These are phyloP conservation scores for Usnea hakonensis DNA, from an alignment of 495 filamentous ascomycete species.

Conservation along the genomic window DNA sequence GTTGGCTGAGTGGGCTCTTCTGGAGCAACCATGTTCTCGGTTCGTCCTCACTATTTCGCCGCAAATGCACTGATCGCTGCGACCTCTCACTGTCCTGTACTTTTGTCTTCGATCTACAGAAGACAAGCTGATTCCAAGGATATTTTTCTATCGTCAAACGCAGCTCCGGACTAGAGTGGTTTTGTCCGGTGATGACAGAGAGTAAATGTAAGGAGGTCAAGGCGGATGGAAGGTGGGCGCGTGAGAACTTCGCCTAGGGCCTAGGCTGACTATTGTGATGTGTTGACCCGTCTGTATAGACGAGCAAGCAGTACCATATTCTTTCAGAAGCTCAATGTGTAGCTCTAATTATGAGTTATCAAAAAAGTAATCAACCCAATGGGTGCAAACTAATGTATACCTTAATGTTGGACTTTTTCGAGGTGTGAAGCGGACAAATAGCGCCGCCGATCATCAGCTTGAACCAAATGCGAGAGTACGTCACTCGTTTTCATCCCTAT, in stretches of 20 bases:
- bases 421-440: not conserved
- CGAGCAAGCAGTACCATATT: not conserved
- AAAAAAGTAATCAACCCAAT: not conserved
- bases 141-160: not conserved
- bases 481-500: too few relatives aligned
- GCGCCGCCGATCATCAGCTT: conserved; percentile 2
- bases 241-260: conserved; percentile 4
- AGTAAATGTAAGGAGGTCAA: conserved; percentile 3
- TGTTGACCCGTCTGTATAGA: not conserved
- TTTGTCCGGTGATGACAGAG: not conserved
- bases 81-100: not conserved
- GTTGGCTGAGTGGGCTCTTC: conserved; percentile 87
- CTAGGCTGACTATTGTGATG: not conserved
- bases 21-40: conserved; percentile 77
- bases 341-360: not conserved
- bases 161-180: not conserved
- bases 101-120: not conserved
- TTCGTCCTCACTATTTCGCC: conserved; percentile 19
- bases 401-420: not conserved
- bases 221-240: conserved; percentile 3
- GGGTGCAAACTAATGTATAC: too few relatives aligned
- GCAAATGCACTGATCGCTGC: conserved; percentile 5
- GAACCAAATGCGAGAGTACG: not conserved
- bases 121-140: not conserved
- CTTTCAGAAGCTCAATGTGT: not conserved